phyloP scores from a whole-genome alignment of 139 green algal species.

The Haematococcus lacustris region DNA sequence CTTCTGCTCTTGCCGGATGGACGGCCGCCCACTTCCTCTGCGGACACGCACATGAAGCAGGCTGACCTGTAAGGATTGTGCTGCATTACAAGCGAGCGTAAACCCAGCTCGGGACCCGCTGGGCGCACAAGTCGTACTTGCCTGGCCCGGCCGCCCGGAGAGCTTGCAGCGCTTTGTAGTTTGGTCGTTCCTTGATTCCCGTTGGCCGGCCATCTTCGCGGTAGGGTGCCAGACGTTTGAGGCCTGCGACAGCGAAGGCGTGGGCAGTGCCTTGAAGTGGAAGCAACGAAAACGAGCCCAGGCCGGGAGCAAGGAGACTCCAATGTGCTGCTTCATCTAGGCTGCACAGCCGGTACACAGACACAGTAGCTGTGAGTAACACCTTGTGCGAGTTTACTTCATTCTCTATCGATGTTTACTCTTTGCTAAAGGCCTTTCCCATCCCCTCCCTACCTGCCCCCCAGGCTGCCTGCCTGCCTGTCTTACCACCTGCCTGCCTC shows the following conservation, averaged over 20 bases:
- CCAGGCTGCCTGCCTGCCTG: no score
- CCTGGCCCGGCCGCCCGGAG: slow-evolving; percentile 5
- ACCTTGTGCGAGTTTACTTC: neutral
- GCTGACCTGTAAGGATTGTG: no score
- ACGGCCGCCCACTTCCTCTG: no score
- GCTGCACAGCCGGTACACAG: neutral
- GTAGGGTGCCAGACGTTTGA: slow-evolving; percentile 87
- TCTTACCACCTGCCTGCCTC: no score
- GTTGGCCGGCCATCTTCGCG: slow-evolving; percentile 30
- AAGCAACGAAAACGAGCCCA: neutral
- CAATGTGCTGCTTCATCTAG: neutral
- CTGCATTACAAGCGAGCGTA: no score
- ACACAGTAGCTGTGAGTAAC: neutral
- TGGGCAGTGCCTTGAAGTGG: neutral
- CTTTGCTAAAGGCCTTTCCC: neutral
- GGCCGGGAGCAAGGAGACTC: no score
- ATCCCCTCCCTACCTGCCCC: no score
- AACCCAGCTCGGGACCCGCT: no score
- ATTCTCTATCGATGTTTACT: neutral
- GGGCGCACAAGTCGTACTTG: no score
- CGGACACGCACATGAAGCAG: no score
- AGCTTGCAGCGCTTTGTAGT: slow-evolving; percentile 52
- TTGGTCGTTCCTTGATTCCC: slow-evolving; percentile 29
- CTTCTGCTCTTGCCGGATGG: no score
- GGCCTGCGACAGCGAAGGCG: slow-evolving; percentile 31